A percentile compares a stretch with the other conserved stretches of the same genome.
These are phyloP conservation scores for Penicillium sp. DNA, from an alignment of 2,329 filamentous ascomycete species.

Conservation along the genomic window DNA sequence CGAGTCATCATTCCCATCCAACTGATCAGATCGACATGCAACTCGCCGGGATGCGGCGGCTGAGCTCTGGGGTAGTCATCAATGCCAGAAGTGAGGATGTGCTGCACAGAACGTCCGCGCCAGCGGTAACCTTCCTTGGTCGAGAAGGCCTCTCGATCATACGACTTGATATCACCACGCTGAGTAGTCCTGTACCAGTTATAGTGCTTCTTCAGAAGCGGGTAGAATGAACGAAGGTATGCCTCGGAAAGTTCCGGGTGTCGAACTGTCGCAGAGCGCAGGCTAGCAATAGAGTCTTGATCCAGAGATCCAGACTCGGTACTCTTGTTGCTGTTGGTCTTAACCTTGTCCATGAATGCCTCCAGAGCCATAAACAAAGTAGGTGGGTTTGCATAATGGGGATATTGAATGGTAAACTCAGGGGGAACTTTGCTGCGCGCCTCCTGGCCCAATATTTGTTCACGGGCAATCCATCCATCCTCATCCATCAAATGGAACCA, in stretches of 20 bases:
- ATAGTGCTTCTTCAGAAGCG: conserved; percentile 83
- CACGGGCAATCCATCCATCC: conserved; percentile 94
- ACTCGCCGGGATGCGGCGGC: conserved; percentile 90
- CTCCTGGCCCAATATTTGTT: conserved; percentile 90
- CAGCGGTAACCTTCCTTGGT: conserved; percentile 92
- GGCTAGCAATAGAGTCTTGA: conserved; percentile 40
- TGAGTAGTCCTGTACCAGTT: conserved; percentile 95
- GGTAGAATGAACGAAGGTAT: conserved; percentile 77
- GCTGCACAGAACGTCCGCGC: conserved; percentile 82
- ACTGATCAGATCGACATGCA: conserved; percentile 89
- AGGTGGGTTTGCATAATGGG: conserved; percentile 95
- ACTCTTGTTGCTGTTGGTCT: conserved; percentile 46
- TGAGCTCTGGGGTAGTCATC: conserved; percentile 95
- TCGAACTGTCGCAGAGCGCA: conserved; percentile 65
- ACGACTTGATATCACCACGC: conserved; percentile 81
- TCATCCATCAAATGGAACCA: conserved; percentile 97
- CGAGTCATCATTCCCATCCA: conserved; percentile 98
- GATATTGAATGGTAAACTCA: conserved; percentile 94
- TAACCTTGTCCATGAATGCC: conserved; percentile 75
- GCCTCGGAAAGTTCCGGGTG: conserved; percentile 66
- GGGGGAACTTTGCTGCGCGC: conserved; percentile 90
- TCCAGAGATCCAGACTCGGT: conserved; percentile 25
- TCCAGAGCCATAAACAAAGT: conserved; percentile 90
- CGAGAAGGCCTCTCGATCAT: conserved; percentile 85
- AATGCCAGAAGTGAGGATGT: conserved; percentile 88